These are phyloP conservation scores for Linum lewisii DNA, from an alignment of 345 rosid genomes.

Conservation along the genomic window DNA sequence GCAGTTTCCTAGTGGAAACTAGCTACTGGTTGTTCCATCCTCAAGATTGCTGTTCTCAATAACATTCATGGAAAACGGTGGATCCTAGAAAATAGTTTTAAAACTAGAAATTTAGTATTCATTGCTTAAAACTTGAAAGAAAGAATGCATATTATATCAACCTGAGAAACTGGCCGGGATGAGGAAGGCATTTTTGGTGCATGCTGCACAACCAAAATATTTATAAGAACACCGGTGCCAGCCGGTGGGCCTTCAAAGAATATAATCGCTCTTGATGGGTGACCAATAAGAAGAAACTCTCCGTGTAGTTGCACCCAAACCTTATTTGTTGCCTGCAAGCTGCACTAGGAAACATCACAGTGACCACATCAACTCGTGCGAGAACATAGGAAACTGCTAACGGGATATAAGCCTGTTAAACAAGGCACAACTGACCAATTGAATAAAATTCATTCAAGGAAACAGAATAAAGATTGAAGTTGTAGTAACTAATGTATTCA, in stretches of 20 bases:
- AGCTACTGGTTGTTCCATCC: slow-evolving; percentile 1
- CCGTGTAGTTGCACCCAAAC: slow-evolving; percentile 6
- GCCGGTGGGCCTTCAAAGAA: slow-evolving; percentile 8
- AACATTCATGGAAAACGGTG: slow-evolving; percentile 1
- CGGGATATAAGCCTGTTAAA: too few species aligned
- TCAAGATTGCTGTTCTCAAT: slow-evolving; percentile 7
- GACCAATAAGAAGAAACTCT: slow-evolving; percentile 6
- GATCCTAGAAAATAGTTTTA: too few species aligned
- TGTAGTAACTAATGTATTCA: too few species aligned
- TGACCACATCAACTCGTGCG: too few species aligned
- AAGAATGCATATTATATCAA: neutral
- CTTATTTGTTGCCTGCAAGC: slow-evolving; percentile 8
- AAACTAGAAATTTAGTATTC: too few species aligned
- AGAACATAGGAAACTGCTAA: too few species aligned
- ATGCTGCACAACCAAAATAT: slow-evolving; percentile 2
- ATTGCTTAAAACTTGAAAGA: too few species aligned
- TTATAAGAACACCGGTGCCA: slow-evolving; percentile 7
- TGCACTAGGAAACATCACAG: neutral
- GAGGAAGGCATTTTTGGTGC: slow-evolving; percentile 1
- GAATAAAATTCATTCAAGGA: too few species aligned
- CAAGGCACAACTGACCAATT: too few species aligned
- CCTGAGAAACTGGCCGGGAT: slow-evolving; percentile 1
- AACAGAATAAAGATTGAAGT: too few species aligned
- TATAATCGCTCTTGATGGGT: slow-evolving; percentile 5
- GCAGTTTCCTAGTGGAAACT: slow-evolving; percentile 8